Conservation (phyloP, 2,329 filamentous ascomycete genomes). For the Hymenoscyphus occultus region DNA sequence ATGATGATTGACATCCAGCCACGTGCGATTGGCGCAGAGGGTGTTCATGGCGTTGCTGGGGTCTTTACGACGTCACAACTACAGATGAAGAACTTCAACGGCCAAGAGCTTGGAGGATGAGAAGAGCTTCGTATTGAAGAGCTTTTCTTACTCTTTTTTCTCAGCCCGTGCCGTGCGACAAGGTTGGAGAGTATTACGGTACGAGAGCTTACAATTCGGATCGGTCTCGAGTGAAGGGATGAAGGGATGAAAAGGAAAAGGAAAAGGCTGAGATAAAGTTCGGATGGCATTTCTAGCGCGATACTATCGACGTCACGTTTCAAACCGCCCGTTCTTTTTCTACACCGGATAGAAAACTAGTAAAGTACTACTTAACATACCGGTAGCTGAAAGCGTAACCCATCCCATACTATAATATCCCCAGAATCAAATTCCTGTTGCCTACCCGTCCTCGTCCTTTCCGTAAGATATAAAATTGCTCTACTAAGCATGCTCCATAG, state of each 20-base stretch:
- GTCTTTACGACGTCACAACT: not conserved
- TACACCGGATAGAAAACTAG: not conserved
- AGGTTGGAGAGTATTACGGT: not conserved
- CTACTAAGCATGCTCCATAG: not conserved
- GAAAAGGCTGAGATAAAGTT: not conserved
- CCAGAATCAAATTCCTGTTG: not conserved
- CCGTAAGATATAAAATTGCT: not conserved
- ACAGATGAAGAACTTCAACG: not conserved
- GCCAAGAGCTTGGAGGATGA: not conserved
- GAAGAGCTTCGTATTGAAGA: not conserved
- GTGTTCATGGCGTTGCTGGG: not conserved
- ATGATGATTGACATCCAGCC: not conserved
- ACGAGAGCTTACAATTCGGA: not conserved
- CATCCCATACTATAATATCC: not conserved
- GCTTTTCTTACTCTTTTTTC: not conserved
- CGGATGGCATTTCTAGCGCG: not conserved
- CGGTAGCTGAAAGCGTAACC: constrained; percentile 1
- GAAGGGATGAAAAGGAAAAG: not conserved
- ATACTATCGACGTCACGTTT: not conserved
- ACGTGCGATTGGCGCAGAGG: constrained; percentile 2
- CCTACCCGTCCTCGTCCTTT: not conserved
- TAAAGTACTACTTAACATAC: not conserved
- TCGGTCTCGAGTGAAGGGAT: not conserved
- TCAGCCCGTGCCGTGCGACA: not conserved
- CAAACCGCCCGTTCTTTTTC: not conserved